These are phyloP conservation scores for Amaranthus hypochondriacus DNA, from an alignment of 148 eudicot species.

Conservation along the genomic window DNA sequence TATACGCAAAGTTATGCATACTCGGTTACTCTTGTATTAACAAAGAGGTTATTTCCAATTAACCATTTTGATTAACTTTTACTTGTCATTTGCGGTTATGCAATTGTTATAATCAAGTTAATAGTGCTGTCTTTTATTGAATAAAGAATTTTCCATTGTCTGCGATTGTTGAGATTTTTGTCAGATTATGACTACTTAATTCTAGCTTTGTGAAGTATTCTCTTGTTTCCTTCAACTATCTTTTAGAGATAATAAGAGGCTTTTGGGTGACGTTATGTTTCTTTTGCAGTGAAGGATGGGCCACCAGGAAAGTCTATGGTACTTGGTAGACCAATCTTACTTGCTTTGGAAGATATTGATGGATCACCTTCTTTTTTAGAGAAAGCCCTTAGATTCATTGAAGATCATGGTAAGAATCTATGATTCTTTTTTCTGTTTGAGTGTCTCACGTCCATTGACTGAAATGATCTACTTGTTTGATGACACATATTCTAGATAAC, in stretches of 20 bases:
- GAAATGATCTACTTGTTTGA: conserved; percentile 2
- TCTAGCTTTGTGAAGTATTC: conserved; percentile 2
- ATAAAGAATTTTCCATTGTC: not conserved
- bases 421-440: conserved; percentile 19
- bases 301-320: conserved; percentile 57
- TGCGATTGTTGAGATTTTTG: not conserved
- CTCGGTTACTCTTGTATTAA: not conserved
- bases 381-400: conserved; percentile 83
- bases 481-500: not conserved
- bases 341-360: conserved; percentile 92
- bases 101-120: not conserved
- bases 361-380: conserved; percentile 95
- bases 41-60: too few relatives aligned
- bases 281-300: conserved; percentile 48
- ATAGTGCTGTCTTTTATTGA: not conserved
- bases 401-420: conserved; percentile 50
- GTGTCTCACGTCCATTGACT: not conserved
- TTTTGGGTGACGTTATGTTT: not conserved
- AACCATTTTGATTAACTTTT: too few relatives aligned
- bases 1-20: not conserved
- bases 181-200: not conserved
- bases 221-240: not conserved
- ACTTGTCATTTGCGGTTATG: not conserved
- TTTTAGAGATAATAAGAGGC: not conserved
- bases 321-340: conserved; percentile 74